A percentile compares a stretch with the other conserved stretches of the same genome.
These are phyloP conservation scores for Emergomyces africanus DNA, from an alignment of 2,329 filamentous ascomycete species.

Conservation along the genomic window DNA sequence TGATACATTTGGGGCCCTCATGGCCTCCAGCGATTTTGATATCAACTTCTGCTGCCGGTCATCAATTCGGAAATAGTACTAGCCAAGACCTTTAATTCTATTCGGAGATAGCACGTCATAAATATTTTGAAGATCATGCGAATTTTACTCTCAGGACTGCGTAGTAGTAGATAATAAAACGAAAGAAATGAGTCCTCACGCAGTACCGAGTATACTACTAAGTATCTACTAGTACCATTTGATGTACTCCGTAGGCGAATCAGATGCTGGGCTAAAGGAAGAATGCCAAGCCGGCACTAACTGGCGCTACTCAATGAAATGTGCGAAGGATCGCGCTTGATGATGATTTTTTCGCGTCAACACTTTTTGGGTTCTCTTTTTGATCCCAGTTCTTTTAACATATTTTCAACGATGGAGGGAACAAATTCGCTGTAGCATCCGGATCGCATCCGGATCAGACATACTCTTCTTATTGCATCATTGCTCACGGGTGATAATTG, in stretches of 20 bases:
- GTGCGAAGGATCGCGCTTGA: background rate
- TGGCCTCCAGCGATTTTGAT: background rate
- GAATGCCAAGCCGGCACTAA: too few relatives aligned
- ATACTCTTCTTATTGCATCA: background rate
- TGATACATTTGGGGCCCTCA: background rate
- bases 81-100: too few relatives aligned
- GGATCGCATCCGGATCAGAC: background rate
- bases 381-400: background rate
- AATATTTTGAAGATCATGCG: background rate
- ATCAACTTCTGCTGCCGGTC: too few relatives aligned
- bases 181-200: too few relatives aligned
- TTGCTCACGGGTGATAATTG: background rate
- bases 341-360: background rate
- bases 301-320: background rate
- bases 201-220: too few relatives aligned
- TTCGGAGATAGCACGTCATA: background rate
- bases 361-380: background rate
- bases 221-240: too few relatives aligned
- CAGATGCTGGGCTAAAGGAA: too few relatives aligned
- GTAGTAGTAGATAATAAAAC: too few relatives aligned
- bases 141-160: too few relatives aligned
- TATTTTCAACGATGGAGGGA: background rate
- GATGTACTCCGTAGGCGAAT: too few relatives aligned
- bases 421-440: background rate
- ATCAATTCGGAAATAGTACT: too few relatives aligned